Evolutionary conservation across 371 early-diverging fungal species (phyloP).

Genomic region (Rhizopus stolonifer): DNA sequence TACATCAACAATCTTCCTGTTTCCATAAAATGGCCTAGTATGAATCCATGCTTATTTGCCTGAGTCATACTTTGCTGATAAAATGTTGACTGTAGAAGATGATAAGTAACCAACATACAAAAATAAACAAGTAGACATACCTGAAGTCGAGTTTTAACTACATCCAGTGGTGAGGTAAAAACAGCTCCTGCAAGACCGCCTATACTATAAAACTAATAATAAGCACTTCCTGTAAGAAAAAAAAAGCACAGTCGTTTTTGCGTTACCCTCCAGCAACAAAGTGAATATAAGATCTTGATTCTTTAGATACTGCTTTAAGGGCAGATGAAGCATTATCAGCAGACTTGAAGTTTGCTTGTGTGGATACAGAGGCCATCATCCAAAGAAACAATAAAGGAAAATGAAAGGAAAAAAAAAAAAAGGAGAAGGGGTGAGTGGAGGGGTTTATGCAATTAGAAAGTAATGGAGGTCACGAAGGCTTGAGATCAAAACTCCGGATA

Average conservation of each 20-base stretch:
- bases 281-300: slow-evolving; percentile 55
- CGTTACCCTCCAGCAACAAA: slow-evolving; percentile 81
- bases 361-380: background rate
- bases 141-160: slow-evolving; percentile 88
- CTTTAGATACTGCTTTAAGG: slow-evolving; percentile 7
- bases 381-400: background rate
- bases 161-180: slow-evolving; percentile 87
- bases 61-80: slow-evolving; percentile 24
- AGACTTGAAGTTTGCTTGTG: no score
- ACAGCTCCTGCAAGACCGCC: slow-evolving; percentile 80
- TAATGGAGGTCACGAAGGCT: slow-evolving; percentile 7
- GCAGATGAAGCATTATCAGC: background rate
- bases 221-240: background rate
- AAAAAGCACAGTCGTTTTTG: background rate
- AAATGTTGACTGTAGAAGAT: slow-evolving; percentile 22
- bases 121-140: slow-evolving; percentile 34
- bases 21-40: slow-evolving; percentile 52
- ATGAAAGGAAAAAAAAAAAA: background rate
- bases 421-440: background rate
- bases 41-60: slow-evolving; percentile 3
- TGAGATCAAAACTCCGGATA: background rate
- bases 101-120: background rate
- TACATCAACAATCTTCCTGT: slow-evolving; percentile 56
- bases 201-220: slow-evolving; percentile 30
- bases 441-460: background rate